Conservation (phyloP, 441 rosid genomes). For the Kokia cookei region DNA sequence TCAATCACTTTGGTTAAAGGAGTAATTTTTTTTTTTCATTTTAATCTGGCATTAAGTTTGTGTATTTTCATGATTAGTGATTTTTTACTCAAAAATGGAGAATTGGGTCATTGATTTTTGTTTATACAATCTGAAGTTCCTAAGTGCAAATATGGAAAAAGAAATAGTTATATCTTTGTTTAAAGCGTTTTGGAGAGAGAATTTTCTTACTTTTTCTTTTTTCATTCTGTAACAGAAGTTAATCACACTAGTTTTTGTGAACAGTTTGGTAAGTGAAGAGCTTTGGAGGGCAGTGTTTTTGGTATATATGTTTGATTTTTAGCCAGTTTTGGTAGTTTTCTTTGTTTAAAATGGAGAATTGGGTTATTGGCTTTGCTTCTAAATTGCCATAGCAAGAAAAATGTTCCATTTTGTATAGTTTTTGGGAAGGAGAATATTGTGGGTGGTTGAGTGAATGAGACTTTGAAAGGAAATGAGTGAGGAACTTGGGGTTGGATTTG, state of each 20-base stretch:
- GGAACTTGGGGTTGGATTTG: conserved; percentile 27
- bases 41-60: neutral
- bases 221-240: neutral
- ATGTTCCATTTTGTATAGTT: neutral
- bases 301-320: neutral
- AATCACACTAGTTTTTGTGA: neutral
- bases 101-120: neutral
- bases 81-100: neutral
- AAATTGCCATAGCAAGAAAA: neutral
- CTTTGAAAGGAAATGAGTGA: conserved; percentile 28
- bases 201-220: neutral
- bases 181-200: neutral
- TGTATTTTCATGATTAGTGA: neutral
- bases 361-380: neutral
- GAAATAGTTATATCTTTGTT: neutral
- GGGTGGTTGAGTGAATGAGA: conserved; percentile 11
- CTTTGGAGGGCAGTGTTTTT: neutral
- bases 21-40: neutral
- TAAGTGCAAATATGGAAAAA: neutral
- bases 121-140: neutral
- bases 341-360: neutral
- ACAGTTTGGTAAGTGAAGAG: neutral
- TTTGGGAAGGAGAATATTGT: neutral
- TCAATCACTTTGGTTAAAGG: neutral
- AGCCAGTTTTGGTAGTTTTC: neutral